phyloP scores from a whole-genome alignment of 2,329 filamentous ascomycete genomes.

The Epichloe glyceriae region DNA sequence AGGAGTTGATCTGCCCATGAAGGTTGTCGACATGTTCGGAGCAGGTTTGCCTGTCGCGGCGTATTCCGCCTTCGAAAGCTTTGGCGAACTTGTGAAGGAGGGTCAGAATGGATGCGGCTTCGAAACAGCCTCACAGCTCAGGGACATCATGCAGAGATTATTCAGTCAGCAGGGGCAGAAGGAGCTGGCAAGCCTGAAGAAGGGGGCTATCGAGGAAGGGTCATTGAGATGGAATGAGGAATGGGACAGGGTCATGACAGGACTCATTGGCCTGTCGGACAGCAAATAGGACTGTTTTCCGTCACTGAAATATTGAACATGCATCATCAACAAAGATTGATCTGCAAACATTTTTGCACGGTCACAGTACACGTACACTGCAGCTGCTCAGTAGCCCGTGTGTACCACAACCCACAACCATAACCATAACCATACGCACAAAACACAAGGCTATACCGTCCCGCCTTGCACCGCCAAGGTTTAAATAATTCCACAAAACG shows the following conservation, averaged over 20 bases:
- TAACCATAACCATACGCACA: not conserved
- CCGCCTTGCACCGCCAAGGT: not conserved
- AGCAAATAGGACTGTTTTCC: not conserved
- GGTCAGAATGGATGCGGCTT: constrained; percentile 81
- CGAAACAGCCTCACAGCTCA: constrained; percentile 53
- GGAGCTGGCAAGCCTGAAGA: constrained; percentile 48
- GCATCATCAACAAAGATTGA: not conserved
- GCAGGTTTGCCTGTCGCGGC: constrained; percentile 82
- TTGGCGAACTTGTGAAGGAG: constrained; percentile 80
- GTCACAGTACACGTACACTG: too few relatives aligned
- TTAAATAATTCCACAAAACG: not conserved
- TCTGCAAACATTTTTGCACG: not conserved
- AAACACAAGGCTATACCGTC: not conserved
- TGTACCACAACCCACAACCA: not conserved
- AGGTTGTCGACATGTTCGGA: constrained; percentile 98
- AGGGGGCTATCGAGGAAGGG: constrained; percentile 63
- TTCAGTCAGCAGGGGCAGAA: constrained; percentile 38
- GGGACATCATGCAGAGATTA: constrained; percentile 48
- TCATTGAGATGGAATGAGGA: constrained; percentile 77
- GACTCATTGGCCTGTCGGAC: constrained; percentile 43
- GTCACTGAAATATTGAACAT: not conserved
- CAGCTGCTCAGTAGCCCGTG: not conserved
- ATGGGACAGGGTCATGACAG: constrained; percentile 74
- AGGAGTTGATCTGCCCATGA: constrained; percentile 95
- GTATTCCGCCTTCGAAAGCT: constrained; percentile 76